Conservation (phyloP, 345 rosid species). For the thale cress (Arabidopsis thaliana) region DNA sequence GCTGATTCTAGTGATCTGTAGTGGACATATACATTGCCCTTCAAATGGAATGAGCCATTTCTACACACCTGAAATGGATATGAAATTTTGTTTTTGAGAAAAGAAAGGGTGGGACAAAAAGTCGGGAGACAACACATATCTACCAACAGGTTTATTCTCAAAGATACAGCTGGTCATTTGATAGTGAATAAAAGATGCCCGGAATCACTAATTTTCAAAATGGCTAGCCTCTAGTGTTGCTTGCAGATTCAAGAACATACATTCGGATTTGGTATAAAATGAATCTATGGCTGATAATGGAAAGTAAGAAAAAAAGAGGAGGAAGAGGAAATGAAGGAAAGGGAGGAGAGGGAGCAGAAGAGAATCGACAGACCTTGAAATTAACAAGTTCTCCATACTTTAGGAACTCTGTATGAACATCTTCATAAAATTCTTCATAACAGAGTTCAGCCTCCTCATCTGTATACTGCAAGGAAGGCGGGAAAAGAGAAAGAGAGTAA, state of each 20-base stretch:
- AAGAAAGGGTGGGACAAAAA: constrained; percentile 16
- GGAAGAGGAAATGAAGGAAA: background rate
- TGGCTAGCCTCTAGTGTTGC: constrained; percentile 14
- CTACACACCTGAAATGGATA: constrained; percentile 70
- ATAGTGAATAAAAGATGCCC: background rate
- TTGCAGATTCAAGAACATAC: constrained; percentile 19
- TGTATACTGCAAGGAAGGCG: constrained; percentile 62
- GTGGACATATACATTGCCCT: constrained; percentile 91
- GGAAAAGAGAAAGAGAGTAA: constrained; percentile 31
- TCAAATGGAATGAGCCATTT: constrained; percentile 89
- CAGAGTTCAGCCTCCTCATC: constrained; percentile 87
- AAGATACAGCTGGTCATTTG: constrained; percentile 11
- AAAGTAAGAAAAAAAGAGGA: background rate
- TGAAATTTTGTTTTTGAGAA: constrained; percentile 26
- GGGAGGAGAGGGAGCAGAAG: constrained; percentile 12
- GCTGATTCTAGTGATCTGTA: constrained; percentile 86
- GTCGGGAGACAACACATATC: constrained; percentile 30
- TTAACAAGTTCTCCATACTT: constrained; percentile 94
- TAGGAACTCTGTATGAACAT: constrained; percentile 95
- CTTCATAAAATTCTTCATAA: constrained; percentile 96
- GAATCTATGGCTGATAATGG: background rate
- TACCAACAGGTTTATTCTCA: constrained; percentile 19
- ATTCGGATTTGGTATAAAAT: constrained; percentile 4
- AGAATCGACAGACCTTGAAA: constrained; percentile 74
- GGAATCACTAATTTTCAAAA: constrained; percentile 20